Conservation (phyloP, 2,329 filamentous ascomycete species). For the Epichloe hybrida region DNA sequence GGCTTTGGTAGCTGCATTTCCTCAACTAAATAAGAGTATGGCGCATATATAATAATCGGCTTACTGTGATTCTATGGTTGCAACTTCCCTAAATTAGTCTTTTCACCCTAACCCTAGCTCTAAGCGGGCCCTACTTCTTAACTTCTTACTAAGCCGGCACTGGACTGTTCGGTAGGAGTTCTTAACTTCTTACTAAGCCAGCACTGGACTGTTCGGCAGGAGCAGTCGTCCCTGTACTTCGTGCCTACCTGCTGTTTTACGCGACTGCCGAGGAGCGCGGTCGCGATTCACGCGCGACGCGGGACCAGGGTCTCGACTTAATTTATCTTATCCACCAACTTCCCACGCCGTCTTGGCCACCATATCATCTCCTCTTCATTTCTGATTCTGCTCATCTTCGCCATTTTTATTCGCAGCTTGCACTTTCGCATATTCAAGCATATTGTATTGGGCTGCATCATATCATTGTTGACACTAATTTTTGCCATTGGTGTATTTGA, state of each 20-base stretch:
- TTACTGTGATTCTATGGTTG: no score
- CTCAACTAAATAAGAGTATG: no score
- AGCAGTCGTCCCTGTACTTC: no score
- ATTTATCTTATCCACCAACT: background rate
- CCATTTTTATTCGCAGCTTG: background rate
- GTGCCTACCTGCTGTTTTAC: background rate
- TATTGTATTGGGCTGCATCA: background rate
- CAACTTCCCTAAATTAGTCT: no score
- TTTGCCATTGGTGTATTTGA: background rate
- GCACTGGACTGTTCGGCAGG: no score
- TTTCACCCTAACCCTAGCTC: no score
- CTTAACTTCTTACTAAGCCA: no score
- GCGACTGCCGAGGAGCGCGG: background rate
- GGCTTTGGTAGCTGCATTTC: no score
- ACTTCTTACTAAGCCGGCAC: no score
- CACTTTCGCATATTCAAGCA: background rate
- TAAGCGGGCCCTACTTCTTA: no score
- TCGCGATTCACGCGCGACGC: constrained; percentile 1
- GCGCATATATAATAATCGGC: no score
- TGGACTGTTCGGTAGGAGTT: no score
- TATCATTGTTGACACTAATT: background rate
- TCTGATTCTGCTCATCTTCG: background rate
- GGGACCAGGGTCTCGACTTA: background rate
- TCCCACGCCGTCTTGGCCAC: background rate
- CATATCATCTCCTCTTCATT: background rate